Conservation (phyloP, 1,284 basidiomycete genomes). For the Apiotrichum laibachii region DNA sequence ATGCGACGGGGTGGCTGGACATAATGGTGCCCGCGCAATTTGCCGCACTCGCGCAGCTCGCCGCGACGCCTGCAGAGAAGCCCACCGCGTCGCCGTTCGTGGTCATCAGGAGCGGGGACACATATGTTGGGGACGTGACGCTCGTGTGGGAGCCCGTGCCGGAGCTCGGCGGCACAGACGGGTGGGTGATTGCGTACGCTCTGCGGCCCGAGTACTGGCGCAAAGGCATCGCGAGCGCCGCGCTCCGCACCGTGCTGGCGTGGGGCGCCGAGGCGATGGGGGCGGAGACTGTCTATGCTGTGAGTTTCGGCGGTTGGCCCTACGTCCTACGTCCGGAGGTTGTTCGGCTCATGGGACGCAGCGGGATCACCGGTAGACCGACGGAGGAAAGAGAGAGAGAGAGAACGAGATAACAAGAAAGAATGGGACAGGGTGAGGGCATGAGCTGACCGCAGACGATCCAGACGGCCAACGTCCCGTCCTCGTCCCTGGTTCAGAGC, state of each 20-base stretch:
- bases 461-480: neutral
- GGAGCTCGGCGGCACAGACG: neutral
- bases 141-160: neutral
- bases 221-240: neutral
- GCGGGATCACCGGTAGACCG: neutral
- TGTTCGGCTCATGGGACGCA: too few relatives aligned
- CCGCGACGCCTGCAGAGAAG: neutral
- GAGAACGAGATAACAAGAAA: too few relatives aligned
- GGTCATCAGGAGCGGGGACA: neutral
- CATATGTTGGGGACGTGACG: conserved; percentile 3
- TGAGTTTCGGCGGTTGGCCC: neutral
- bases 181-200: conserved; percentile 2
- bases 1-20: neutral
- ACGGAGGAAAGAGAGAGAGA: too few relatives aligned
- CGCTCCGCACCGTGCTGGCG: neutral
- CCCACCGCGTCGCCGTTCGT: conserved; percentile 1
- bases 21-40: neutral
- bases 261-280: neutral
- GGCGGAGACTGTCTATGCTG: neutral
- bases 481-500: neutral
- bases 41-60: neutral
- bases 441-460: neutral
- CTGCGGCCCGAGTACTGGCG: neutral
- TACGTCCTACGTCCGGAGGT: too few relatives aligned
- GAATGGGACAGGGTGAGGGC: neutral